Evolutionary conservation across 2,329 filamentous ascomycete genomes (phyloP), one percentile per base, ranked within the genome.

Genomic region (Aspergillus pseudoviridinutans): DNA sequence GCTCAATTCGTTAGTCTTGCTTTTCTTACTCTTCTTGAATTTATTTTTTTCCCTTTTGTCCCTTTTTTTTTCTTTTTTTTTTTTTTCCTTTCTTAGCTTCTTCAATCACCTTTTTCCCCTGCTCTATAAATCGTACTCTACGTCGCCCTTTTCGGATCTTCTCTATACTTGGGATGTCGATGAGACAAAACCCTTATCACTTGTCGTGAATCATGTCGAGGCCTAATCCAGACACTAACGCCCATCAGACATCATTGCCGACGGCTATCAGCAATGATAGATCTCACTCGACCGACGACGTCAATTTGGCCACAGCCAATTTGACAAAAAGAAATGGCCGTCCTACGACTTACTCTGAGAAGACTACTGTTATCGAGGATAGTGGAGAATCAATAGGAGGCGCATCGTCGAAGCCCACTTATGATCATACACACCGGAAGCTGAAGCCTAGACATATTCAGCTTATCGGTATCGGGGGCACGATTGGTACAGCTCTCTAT

Each of bases 381-480:
- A 55, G 58, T 25, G 63, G 64, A 27, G 59, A 61, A 20, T 68
- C 65, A 0, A 59, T 71, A 28, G 63, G 62, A 28, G 64, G 62
- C 25, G 65, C 59, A n/a, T 65, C 60, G 10, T 66, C 66, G 29
- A 65, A 68, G 51, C 61, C 65, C 1, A 58, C 57, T 22, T 62
- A 63, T 29, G 72, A 75, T 49, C 63, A 70, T 51, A 78, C 75
- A 1, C 74, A 73, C 35, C 74, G 77, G 54, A 76, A 72, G 57
- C 65, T 79, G 22, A 78, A 78, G 58, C 71, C 76, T 14, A 67
- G 77, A 58, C 77, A 79, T 66, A 75, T 79, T 44, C 76, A 79
- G 60, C 63, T 79, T 57, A 79, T 79, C 56, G 77, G 76, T 44
- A 78, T 79, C 55, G 77, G 77, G 25, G 77, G 77, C 12, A 76